Evolutionary conservation across 495 filamentous ascomycete genomes (phyloP).

Genomic region (Cladorrhinum samala): DNA sequence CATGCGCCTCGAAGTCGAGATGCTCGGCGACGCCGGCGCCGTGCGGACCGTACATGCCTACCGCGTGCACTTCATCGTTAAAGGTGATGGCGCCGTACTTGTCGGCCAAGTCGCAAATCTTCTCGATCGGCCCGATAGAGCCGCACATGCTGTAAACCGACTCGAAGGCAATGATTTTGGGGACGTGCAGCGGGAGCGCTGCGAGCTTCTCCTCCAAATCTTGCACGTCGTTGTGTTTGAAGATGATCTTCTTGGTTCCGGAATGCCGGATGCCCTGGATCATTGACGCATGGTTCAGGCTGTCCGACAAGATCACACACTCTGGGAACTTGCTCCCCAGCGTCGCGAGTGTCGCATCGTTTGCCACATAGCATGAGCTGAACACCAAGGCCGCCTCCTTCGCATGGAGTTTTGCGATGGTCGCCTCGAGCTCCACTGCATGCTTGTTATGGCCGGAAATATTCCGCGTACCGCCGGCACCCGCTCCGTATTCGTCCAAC

Average conservation of each 20-base stretch:
- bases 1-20: constrained; percentile 81
- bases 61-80: constrained; percentile 95
- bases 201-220: constrained; percentile 90
- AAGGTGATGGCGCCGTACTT: constrained; percentile 98
- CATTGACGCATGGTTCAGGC: constrained; percentile 96
- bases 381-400: constrained; percentile 92
- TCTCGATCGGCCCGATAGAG: constrained; percentile 88
- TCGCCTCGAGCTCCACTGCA: constrained; percentile 76
- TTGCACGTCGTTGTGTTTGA: constrained; percentile 91
- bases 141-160: constrained; percentile 99
- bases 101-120: constrained; percentile 91
- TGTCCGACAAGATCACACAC: constrained; percentile 93
- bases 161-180: constrained; percentile 98
- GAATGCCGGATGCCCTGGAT: constrained; percentile 99
- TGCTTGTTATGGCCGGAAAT: constrained; percentile 98
- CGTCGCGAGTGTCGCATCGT: constrained; percentile 95
- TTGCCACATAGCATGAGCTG: constrained; percentile 95
- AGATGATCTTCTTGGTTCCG: constrained; percentile 91
- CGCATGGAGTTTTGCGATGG: constrained; percentile 80
- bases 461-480: constrained; percentile 91
- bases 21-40: constrained; percentile 97
- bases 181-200: constrained; percentile 70
- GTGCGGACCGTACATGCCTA: constrained; percentile 97
- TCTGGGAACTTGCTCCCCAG: constrained; percentile 92
- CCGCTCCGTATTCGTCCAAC: constrained; percentile 88